A percentile compares a stretch with the other conserved stretches of the same genome.
Conservation (phyloP, 441 rosid genomes). For the Populus hybrid region DNA sequence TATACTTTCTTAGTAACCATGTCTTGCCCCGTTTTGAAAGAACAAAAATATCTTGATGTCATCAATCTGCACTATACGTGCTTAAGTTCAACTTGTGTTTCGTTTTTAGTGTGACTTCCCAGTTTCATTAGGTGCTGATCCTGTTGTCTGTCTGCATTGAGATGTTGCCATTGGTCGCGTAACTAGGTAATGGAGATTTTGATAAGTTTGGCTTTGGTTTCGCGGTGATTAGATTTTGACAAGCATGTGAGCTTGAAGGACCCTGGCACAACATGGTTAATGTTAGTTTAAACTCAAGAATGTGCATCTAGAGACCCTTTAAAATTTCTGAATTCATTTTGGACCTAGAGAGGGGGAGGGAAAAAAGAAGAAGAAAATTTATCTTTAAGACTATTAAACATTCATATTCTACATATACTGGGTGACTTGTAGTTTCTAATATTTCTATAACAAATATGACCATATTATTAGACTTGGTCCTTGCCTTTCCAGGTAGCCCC, state of each 20-base stretch:
- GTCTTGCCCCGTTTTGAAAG: not conserved
- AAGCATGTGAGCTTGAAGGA: not conserved
- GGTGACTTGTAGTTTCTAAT: not conserved
- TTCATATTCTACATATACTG: not conserved
- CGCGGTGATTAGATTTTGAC: not conserved
- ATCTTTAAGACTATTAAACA: not conserved
- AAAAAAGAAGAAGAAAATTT: not conserved
- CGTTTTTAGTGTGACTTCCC: not conserved
- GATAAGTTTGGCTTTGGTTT: not conserved
- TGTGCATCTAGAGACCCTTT: slow-evolving; percentile 1
- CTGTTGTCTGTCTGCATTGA: not conserved
- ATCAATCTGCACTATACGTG: not conserved
- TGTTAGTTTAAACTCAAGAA: not conserved
- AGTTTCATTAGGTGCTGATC: not conserved
- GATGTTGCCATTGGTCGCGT: not conserved
- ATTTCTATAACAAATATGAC: not conserved
- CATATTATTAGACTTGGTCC: not conserved
- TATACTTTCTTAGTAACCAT: not conserved
- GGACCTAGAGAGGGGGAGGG: not conserved
- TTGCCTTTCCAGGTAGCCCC: not conserved
- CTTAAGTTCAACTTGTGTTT: not conserved
- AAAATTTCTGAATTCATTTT: not conserved
- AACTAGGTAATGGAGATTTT: not conserved
- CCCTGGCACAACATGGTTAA: not conserved
- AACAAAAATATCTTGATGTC: not conserved